A percentile compares a stretch with the other conserved stretches of the same genome.
These are phyloP conservation scores for Tylopilus plumbeoviolaceoides DNA, from an alignment of 768 basidiomycete species.

Conservation along the genomic window DNA sequence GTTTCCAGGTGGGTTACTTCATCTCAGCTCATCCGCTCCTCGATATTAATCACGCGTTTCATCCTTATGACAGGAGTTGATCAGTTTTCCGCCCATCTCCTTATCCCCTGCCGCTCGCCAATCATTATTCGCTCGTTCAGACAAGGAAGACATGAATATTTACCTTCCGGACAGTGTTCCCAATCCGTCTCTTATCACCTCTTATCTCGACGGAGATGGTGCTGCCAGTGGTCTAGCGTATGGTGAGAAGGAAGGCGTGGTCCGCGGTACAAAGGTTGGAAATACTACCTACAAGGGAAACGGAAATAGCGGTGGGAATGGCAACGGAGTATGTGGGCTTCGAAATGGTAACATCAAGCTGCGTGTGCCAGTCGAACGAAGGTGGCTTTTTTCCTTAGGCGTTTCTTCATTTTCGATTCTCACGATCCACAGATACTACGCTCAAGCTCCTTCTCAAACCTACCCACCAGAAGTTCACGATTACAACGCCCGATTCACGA, in stretches of 20 bases:
- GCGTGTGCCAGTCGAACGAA: constrained; percentile 17
- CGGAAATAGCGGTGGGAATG: constrained; percentile 22
- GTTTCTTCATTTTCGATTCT: constrained; percentile 2
- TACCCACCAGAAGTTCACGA: constrained; percentile 94
- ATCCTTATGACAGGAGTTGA: constrained; percentile 6
- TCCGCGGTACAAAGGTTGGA: constrained; percentile 9
- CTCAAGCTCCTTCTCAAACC: constrained; percentile 58
- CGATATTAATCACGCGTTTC: not conserved
- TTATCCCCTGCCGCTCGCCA: constrained; percentile 13
- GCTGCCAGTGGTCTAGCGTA: constrained; percentile 5
- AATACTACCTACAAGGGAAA: constrained; percentile 14
- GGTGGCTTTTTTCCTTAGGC: constrained; percentile 1
- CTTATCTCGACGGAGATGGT: constrained; percentile 30
- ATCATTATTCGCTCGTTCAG: constrained; percentile 8
- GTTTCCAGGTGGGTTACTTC: constrained; percentile 11
- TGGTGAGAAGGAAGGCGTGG: constrained; percentile 14
- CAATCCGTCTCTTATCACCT: constrained; percentile 13
- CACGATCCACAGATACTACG: constrained; percentile 65
- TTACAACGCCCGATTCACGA: constrained; percentile 90
- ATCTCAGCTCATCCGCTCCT: not conserved
- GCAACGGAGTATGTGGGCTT: constrained; percentile 9
- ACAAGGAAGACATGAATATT: constrained; percentile 15
- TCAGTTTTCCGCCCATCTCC: constrained; percentile 11
- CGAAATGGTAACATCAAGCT: constrained; percentile 15
- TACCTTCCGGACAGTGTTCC: constrained; percentile 14